Base-by-base conservation (phyloP, 495 filamentous ascomycete genomes). In the Hyaloscypha variabilis region DNA sequence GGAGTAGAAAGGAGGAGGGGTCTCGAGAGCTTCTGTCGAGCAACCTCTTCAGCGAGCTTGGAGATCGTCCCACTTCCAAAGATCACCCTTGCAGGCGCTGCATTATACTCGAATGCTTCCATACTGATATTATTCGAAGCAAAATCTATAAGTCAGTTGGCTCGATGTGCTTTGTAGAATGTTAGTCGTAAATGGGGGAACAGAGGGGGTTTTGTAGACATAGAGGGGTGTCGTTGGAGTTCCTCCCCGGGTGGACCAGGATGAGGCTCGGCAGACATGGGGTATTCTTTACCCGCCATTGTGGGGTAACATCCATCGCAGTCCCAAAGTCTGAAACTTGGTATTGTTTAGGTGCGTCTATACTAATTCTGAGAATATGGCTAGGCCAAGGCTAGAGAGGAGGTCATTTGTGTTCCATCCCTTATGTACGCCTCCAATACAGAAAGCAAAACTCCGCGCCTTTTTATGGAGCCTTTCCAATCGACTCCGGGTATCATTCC, bases 31-130 rank as follows among this genome's bases (percentile, higher is more conserved):
- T 83, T 80, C 59, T 84, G 74, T 14, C 86, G 79, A 13, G 78
- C 65, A 63, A 89, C 77, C 71, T 89, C 87, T 39, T 83, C 79
- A 21, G 87, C 82, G 19, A 90, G 80, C 69, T 83, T 84, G 62
- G 83, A 77, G 39, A 89, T 72, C 23, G 85, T 87, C 39, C 85
- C 86, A 68, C 78, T 82, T 71, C 87, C 87, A 67, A 89, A 90
- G 70, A 89, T 76, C 61, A 89, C 81, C 5, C 87, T 83, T 63
- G 80, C 79, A 21, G 86, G 83, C 71, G 83, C 85, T 29, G 82
- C 68, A 59, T 80, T 86, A 77, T 88, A 89, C 66, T 85, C 86
- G 72, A 89, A 89, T 24, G 79, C 75, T 31, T 88, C 80, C 87
- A 89, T 87, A 59, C 13, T 34, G 31, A 58, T 75, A 8, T 72